Evolutionary conservation across 2,329 filamentous ascomycete species (phyloP).

Genomic region (Aspergillus carbonarius): DNA sequence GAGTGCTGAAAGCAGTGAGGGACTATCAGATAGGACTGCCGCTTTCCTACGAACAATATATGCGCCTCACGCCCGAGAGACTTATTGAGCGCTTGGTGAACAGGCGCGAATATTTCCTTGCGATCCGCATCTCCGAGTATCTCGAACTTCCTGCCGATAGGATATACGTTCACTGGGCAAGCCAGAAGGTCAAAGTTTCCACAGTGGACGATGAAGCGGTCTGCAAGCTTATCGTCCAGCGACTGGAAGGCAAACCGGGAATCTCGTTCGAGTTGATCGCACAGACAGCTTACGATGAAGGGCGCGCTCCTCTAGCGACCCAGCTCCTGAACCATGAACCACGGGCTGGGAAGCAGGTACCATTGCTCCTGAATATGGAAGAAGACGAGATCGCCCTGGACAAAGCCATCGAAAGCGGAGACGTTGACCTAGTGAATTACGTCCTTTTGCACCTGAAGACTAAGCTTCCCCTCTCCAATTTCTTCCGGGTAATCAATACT

Average conservation of each 20-base stretch:
- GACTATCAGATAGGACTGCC: constrained; percentile 90
- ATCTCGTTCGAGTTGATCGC: constrained; percentile 97
- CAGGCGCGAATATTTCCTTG: constrained; percentile 85
- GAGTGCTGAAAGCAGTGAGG: constrained; percentile 87
- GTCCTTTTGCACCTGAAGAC: constrained; percentile 86
- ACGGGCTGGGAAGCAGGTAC: constrained; percentile 92
- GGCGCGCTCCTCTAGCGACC: constrained; percentile 81
- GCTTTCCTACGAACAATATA: constrained; percentile 89
- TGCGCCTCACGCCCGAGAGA: constrained; percentile 83
- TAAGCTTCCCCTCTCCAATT: constrained; percentile 83
- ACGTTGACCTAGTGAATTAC: constrained; percentile 88
- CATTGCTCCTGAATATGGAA: constrained; percentile 88
- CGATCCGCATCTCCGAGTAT: constrained; percentile 83
- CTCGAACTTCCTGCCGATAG: constrained; percentile 80
- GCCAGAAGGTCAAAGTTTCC: constrained; percentile 84
- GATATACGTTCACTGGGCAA: constrained; percentile 97
- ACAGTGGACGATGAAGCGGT: constrained; percentile 84
- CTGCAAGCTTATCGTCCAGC: constrained; percentile 81
- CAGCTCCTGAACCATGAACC: constrained; percentile 91
- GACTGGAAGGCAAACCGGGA: constrained; percentile 80
- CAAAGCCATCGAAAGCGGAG: constrained; percentile 93
- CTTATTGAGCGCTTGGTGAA: constrained; percentile 84
- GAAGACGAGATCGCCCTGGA: constrained; percentile 93
- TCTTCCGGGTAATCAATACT: constrained; percentile 87
- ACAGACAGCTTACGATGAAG: constrained; percentile 89